These are phyloP conservation scores for Sarcodon aspratus DNA, from an alignment of 768 basidiomycete genomes.

Conservation along the genomic window DNA sequence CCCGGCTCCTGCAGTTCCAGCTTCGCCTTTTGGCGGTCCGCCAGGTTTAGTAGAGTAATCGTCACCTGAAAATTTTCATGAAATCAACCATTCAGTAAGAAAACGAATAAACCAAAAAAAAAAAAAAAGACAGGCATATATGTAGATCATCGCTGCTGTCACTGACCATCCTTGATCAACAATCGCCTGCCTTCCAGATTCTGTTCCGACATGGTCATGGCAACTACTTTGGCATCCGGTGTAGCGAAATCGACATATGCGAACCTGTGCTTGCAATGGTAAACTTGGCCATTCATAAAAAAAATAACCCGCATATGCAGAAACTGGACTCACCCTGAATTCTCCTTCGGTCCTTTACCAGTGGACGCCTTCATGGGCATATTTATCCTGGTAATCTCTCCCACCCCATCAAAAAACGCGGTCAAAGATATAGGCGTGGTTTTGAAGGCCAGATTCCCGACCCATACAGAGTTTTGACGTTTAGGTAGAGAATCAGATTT, in stretches of 20 bases:
- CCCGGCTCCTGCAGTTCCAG: slow-evolving; percentile 23
- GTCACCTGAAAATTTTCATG: slow-evolving; percentile 51
- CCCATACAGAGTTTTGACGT: slow-evolving; percentile 87
- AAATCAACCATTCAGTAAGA: slow-evolving; percentile 16
- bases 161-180: slow-evolving; percentile 86
- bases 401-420: slow-evolving; percentile 57
- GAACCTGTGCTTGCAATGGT: slow-evolving; percentile 43
- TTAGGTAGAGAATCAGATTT: slow-evolving; percentile 20
- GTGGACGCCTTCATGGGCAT: slow-evolving; percentile 67
- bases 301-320: background rate
- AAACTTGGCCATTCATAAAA: slow-evolving; percentile 1
- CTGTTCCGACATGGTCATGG: slow-evolving; percentile 74
- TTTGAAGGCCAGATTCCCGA: slow-evolving; percentile 88
- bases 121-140: background rate
- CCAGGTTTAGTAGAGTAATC: too few relatives aligned
- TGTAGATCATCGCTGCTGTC: background rate
- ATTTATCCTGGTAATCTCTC: slow-evolving; percentile 70
- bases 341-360: slow-evolving; percentile 38
- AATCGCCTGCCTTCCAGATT: slow-evolving; percentile 76
- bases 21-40: slow-evolving; percentile 14
- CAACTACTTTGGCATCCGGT: slow-evolving; percentile 57
- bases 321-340: slow-evolving; percentile 54
- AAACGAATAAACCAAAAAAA: too few relatives aligned
- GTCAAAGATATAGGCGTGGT: slow-evolving; percentile 69
- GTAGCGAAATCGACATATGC: slow-evolving; percentile 94